Percentiles rank a stretch among this genome's conserved stretches.
phyloP scores from a whole-genome alignment of 2,329 filamentous ascomycete genomes.

The Grosmannia clavigera region DNA sequence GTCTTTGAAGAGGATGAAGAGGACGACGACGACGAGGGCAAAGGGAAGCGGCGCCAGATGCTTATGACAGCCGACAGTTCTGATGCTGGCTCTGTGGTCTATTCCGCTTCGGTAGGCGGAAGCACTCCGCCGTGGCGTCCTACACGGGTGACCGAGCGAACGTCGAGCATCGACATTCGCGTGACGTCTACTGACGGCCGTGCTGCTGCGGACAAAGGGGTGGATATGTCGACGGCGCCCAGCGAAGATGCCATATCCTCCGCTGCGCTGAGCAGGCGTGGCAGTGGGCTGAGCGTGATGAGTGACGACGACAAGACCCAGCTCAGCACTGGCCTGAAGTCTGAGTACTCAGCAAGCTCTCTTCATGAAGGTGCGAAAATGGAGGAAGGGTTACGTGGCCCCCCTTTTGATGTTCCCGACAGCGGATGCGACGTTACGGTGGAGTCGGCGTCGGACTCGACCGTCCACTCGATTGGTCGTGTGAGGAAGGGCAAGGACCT shows the following conservation, averaged over 20 bases:
- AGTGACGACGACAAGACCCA: slow-evolving; percentile 28
- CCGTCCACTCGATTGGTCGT: slow-evolving; percentile 32
- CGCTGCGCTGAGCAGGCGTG: slow-evolving; percentile 27
- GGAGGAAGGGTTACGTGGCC: slow-evolving; percentile 29
- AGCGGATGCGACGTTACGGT: slow-evolving; percentile 10
- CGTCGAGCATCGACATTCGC: slow-evolving; percentile 13
- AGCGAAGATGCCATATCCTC: slow-evolving; percentile 12
- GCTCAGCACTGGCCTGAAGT: slow-evolving; percentile 28
- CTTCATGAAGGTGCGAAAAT: slow-evolving; percentile 39
- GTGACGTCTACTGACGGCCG: slow-evolving; percentile 10
- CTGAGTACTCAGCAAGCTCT: slow-evolving; percentile 36
- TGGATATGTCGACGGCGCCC: slow-evolving; percentile 2
- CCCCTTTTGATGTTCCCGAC: slow-evolving; percentile 10
- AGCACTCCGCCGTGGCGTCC: not conserved
- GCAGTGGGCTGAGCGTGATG: slow-evolving; percentile 32
- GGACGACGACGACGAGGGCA: slow-evolving; percentile 18
- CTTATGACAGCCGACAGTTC: not conserved
- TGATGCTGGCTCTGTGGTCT: not conserved
- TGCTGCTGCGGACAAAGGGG: not conserved
- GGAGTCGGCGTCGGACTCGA: slow-evolving; percentile 26
- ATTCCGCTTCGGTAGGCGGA: not conserved
- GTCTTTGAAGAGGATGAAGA: slow-evolving; percentile 81
- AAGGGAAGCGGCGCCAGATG: not conserved
- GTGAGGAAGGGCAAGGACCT: slow-evolving; percentile 30
- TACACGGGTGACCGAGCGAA: not conserved